These are phyloP conservation scores for Knoxdaviesia capensis DNA, from an alignment of 2,329 filamentous ascomycete species.

Conservation along the genomic window DNA sequence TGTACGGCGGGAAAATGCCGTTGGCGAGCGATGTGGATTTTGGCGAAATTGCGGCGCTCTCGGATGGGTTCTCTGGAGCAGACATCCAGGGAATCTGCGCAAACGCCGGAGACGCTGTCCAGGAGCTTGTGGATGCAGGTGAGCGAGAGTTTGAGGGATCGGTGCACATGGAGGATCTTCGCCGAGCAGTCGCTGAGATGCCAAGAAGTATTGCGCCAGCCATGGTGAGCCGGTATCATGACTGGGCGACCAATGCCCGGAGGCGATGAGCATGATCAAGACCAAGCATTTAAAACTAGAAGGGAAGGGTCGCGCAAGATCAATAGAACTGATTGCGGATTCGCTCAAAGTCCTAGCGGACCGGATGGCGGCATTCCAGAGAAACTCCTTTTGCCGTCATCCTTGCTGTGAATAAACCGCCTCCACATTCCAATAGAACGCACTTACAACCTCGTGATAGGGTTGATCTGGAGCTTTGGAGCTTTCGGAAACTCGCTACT, in stretches of 20 bases:
- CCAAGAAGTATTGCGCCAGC: conserved; percentile 3
- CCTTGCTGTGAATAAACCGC: too few species aligned
- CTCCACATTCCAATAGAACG: too few species aligned
- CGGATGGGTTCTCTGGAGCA: conserved; percentile 69
- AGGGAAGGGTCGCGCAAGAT: too few species aligned
- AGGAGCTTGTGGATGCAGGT: conserved; percentile 11
- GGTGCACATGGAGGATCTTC: conserved; percentile 3
- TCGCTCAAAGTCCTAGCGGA: too few species aligned
- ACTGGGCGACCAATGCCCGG: conserved; percentile 2
- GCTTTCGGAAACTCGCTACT: too few species aligned
- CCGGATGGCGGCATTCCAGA: too few species aligned
- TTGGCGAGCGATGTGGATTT: conserved; percentile 45
- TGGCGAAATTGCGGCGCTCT: conserved; percentile 36
- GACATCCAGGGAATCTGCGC: conserved; percentile 45
- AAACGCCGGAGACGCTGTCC: conserved; percentile 21
- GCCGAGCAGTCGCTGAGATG: conserved; percentile 1
- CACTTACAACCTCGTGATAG: too few species aligned
- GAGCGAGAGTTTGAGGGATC: conserved; percentile 2
- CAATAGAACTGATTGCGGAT: too few species aligned
- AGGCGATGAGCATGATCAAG: neutral
- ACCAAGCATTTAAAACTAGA: too few species aligned
- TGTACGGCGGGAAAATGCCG: conserved; percentile 41
- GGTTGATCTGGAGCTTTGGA: too few species aligned
- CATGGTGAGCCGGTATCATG: conserved; percentile 3
- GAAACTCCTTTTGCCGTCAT: too few species aligned